phyloP scores from a whole-genome alignment of 2,329 filamentous ascomycete species.

The Lachnellula arida region DNA sequence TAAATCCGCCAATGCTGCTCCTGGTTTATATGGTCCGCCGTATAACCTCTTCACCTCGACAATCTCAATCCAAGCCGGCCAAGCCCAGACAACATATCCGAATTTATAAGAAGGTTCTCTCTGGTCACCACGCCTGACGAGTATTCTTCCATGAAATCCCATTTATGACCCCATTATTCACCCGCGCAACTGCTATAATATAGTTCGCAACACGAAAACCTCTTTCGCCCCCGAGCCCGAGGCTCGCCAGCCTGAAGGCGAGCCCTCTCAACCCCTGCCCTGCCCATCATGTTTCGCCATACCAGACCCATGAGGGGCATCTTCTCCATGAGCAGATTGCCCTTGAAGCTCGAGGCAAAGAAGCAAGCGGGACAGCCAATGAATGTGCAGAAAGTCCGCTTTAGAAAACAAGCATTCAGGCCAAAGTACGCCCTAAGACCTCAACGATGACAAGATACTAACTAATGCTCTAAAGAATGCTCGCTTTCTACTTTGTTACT shows the following conservation, averaged over 20 bases:
- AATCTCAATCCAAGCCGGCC: too few relatives aligned
- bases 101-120: background rate
- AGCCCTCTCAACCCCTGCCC: slow-evolving; percentile 17
- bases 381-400: slow-evolving; percentile 25
- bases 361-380: slow-evolving; percentile 16
- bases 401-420: slow-evolving; percentile 16
- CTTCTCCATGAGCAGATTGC: slow-evolving; percentile 24
- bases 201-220: background rate
- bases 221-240: slow-evolving; percentile 3
- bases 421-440: slow-evolving; percentile 12
- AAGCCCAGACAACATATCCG: background rate
- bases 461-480: slow-evolving; percentile 10
- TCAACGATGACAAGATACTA: background rate
- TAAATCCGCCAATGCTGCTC: too few relatives aligned
- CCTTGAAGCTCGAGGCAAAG: slow-evolving; percentile 21
- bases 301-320: slow-evolving; percentile 16
- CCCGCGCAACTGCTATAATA: background rate
- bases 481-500: slow-evolving; percentile 32
- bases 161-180: background rate
- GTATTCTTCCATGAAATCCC: background rate
- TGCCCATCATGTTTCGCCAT: slow-evolving; percentile 24
- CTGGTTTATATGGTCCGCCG: too few relatives aligned
- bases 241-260: slow-evolving; percentile 27
- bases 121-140: background rate
- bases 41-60: too few relatives aligned